Conservation (phyloP, 2,329 filamentous ascomycete species). For the Dendrostoma leiphaemia region DNA sequence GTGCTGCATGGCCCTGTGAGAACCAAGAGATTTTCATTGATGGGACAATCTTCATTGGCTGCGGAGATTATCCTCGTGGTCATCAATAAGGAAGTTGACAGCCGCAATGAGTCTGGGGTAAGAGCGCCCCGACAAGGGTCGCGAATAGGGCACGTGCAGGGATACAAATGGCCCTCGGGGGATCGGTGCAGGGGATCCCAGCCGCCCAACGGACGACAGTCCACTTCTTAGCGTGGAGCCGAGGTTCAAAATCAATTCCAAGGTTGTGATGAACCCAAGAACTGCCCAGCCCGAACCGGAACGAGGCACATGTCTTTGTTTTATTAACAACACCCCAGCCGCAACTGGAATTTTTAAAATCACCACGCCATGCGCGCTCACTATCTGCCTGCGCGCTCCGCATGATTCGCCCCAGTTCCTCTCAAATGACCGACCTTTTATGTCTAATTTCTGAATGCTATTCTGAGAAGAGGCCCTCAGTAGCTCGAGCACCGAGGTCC, state of each 20-base stretch:
- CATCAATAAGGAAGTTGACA: too few species aligned
- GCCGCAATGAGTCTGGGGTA: constrained; percentile 18
- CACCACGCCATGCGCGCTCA: constrained; percentile 9
- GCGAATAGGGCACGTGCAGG: not conserved
- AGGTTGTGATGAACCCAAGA: constrained; percentile 1
- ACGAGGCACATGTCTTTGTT: not conserved
- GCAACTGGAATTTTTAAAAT: not conserved
- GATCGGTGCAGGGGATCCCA: not conserved
- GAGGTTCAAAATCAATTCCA: constrained; percentile 3
- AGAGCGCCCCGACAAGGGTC: not conserved
- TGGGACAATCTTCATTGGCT: too few species aligned
- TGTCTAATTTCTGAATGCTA: constrained; percentile 3
- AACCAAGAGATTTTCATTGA: too few species aligned
- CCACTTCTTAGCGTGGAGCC: constrained; percentile 4
- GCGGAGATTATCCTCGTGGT: too few species aligned
- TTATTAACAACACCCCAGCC: constrained; percentile 3
- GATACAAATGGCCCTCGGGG: not conserved
- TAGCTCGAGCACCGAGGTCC: not conserved
- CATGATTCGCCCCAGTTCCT: not conserved
- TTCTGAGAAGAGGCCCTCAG: not conserved
- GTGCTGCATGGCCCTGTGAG: too few species aligned
- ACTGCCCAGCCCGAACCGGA: not conserved
- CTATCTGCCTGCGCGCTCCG: not conserved
- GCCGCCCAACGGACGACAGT: not conserved
- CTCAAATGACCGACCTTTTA: constrained; percentile 7